Percentiles rank a stretch among this genome's conserved stretches.
Evolutionary conservation across 306 rosid genomes (phyloP).

Genomic region (Quercus alba): DNA sequence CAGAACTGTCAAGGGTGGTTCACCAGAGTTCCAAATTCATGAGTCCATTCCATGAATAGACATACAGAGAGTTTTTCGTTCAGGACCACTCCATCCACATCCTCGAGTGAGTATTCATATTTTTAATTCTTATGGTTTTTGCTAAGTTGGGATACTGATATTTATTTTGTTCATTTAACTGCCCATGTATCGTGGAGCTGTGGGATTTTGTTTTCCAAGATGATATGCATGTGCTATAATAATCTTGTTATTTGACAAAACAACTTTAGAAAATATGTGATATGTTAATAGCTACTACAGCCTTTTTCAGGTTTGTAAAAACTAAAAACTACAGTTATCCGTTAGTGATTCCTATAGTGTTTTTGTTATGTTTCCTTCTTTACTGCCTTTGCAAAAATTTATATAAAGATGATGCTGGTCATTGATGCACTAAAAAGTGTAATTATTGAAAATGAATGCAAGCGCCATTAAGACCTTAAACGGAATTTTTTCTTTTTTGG

Average conservation of each 20-base stretch:
- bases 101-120: conserved; percentile 61
- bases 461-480: neutral
- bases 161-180: neutral
- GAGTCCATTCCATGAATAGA: conserved; percentile 44
- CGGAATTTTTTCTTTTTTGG: neutral
- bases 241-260: neutral
- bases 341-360: too few species aligned
- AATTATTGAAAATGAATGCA: conserved; percentile 1
- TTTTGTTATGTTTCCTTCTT: neutral
- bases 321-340: too few species aligned
- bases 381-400: neutral
- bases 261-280: too few species aligned
- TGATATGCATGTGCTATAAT: neutral
- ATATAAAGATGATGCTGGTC: neutral
- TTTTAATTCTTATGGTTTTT: neutral
- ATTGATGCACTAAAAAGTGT: neutral
- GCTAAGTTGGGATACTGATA: neutral
- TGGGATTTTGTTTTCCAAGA: neutral
- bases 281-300: too few species aligned
- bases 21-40: too few species aligned
- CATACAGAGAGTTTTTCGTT: conserved; percentile 86
- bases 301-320: too few species aligned
- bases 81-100: conserved; percentile 76
- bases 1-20: neutral
- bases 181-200: neutral